Conservation (phyloP, 2,329 filamentous ascomycete species). For the Colletotrichum coccodes region DNA sequence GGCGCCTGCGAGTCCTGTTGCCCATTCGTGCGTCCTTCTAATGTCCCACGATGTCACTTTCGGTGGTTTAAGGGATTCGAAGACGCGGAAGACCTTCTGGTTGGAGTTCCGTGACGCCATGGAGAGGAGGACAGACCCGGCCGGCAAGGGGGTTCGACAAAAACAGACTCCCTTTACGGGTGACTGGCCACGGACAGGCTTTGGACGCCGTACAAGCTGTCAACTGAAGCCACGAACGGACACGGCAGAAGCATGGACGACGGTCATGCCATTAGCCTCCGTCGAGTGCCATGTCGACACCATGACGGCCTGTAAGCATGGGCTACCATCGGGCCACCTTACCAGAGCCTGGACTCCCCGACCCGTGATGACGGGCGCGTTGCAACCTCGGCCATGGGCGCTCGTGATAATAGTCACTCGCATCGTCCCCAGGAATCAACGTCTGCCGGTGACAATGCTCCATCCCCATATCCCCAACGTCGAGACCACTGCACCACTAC, state of each 20-base stretch:
- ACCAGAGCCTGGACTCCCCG: too few relatives aligned
- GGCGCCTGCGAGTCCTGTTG: neutral
- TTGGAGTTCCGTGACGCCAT: neutral
- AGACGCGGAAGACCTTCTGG: neutral
- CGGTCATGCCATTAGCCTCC: neutral
- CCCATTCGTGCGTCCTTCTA: neutral
- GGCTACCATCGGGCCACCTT: neutral
- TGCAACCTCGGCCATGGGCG: neutral
- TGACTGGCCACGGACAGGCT: neutral
- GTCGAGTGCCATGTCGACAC: neutral
- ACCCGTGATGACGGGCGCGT: neutral
- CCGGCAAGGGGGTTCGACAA: neutral
- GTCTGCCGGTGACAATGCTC: neutral
- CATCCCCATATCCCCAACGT: neutral
- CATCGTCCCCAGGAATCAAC: neutral
- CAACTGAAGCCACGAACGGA: constrained; percentile 19
- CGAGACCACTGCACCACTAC: constrained; percentile 26
- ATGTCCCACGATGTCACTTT: constrained; percentile 2
- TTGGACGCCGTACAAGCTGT: constrained; percentile 16
- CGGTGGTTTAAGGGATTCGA: neutral
- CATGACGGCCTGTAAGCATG: neutral
- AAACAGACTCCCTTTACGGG: neutral
- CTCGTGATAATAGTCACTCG: neutral
- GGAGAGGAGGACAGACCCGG: neutral
- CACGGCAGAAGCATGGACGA: neutral